These are phyloP conservation scores for Cryptococcus sp. DNA, from an alignment of 1,284 basidiomycete species.

Conservation along the genomic window DNA sequence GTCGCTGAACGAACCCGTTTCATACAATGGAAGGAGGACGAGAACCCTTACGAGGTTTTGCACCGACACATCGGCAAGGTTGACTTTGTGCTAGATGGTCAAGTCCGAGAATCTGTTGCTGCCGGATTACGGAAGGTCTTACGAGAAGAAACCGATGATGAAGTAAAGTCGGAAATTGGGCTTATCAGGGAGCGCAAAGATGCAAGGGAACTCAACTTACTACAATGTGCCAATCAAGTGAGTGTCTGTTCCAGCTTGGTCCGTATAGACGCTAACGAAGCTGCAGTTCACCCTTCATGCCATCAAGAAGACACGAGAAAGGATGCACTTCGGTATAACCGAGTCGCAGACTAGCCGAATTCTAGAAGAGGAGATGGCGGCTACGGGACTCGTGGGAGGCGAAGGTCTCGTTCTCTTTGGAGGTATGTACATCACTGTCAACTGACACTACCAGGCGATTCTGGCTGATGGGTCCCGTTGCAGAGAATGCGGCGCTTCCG, in stretches of 20 bases:
- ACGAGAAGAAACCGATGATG: conserved; percentile 53
- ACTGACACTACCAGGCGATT: not conserved
- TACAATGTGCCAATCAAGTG: conserved; percentile 79
- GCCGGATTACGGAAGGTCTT: conserved; percentile 53
- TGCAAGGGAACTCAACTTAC: conserved; percentile 65
- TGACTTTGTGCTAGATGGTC: conserved; percentile 64
- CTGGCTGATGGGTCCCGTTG: conserved; percentile 4
- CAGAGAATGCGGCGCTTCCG: conserved; percentile 80
- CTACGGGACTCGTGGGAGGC: conserved; percentile 62
- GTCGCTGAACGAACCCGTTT: conserved; percentile 56
- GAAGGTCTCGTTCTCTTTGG: conserved; percentile 74
- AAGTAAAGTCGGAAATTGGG: conserved; percentile 58
- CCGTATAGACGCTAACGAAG: not conserved
- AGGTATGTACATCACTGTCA: conserved; percentile 56
- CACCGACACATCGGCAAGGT: conserved; percentile 43
- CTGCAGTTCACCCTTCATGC: conserved; percentile 70
- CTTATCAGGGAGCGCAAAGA: conserved; percentile 73
- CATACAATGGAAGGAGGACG: conserved; percentile 72
- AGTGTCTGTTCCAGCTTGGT: conserved; percentile 17
- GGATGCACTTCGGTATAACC: conserved; percentile 69
- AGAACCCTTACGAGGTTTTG: conserved; percentile 65
- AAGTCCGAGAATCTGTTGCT: conserved; percentile 58
- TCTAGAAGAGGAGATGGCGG: conserved; percentile 60
- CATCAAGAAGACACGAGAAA: conserved; percentile 65
- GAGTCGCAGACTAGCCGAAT: conserved; percentile 68